Conservation (phyloP, 768 basidiomycete genomes). For the Podaxis carcinomalis region DNA sequence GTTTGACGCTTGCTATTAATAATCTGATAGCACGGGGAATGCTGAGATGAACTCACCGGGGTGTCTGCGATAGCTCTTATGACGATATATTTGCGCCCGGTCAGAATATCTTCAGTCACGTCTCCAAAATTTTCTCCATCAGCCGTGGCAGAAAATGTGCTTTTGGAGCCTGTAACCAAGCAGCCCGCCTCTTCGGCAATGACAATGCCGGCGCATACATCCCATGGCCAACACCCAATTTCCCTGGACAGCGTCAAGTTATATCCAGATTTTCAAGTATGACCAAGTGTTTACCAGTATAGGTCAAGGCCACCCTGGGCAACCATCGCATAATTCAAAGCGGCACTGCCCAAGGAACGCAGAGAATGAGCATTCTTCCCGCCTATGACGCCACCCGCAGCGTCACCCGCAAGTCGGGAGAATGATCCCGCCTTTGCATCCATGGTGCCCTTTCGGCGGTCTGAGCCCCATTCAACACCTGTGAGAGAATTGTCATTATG, state of each 20-base stretch:
- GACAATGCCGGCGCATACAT: slow-evolving; percentile 88
- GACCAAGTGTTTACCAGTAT: slow-evolving; percentile 59
- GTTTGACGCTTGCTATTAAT: not conserved
- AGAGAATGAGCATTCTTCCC: slow-evolving; percentile 86
- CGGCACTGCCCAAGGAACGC: slow-evolving; percentile 79
- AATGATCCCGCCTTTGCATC: slow-evolving; percentile 63
- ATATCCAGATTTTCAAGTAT: not conserved
- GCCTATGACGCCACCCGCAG: slow-evolving; percentile 52
- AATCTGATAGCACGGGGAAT: not conserved
- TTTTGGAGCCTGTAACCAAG: slow-evolving; percentile 67
- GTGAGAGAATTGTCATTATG: slow-evolving; percentile 11
- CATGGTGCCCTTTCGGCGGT: slow-evolving; percentile 53
- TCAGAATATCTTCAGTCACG: slow-evolving; percentile 65
- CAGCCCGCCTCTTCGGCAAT: slow-evolving; percentile 90
- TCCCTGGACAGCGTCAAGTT: slow-evolving; percentile 45
- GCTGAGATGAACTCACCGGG: slow-evolving; percentile 30
- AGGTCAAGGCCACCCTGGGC: slow-evolving; percentile 87
- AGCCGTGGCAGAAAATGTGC: slow-evolving; percentile 33
- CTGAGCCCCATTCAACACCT: slow-evolving; percentile 89
- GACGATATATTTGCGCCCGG: slow-evolving; percentile 78
- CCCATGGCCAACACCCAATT: slow-evolving; percentile 82
- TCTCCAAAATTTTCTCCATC: slow-evolving; percentile 45
- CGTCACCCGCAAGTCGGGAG: slow-evolving; percentile 70
- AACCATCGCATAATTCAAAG: slow-evolving; percentile 77
- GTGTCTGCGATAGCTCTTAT: slow-evolving; percentile 66